phyloP scores from a whole-genome alignment of 441 rosid genomes.

The Brassica balearica region DNA sequence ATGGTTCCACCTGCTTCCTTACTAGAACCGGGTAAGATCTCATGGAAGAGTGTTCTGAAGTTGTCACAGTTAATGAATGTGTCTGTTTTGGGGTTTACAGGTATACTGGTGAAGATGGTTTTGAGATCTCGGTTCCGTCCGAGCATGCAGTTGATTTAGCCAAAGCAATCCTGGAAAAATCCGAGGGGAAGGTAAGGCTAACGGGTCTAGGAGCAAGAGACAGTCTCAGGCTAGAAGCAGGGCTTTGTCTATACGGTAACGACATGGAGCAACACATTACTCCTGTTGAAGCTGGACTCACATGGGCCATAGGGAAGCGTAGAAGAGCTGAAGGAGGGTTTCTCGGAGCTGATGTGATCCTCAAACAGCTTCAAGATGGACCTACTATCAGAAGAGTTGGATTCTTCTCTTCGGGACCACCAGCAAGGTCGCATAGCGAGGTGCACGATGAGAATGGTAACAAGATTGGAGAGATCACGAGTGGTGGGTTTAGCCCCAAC shows the following conservation, averaged over 20 bases:
- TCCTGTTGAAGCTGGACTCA: constrained; percentile 93
- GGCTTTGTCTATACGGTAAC: constrained; percentile 87
- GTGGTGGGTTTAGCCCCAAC: constrained; percentile 80
- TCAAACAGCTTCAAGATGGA: constrained; percentile 85
- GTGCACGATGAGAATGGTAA: constrained; percentile 74
- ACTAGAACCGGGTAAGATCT: constrained; percentile 86
- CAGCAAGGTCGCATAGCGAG: constrained; percentile 93
- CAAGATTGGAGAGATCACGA: constrained; percentile 89
- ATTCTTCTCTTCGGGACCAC: constrained; percentile 82
- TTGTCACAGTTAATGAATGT: too few relatives aligned
- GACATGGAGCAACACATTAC: constrained; percentile 94
- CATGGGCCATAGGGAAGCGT: constrained; percentile 97
- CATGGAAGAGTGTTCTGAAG: background rate
- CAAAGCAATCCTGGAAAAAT: constrained; percentile 89
- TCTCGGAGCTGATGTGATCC: constrained; percentile 85
- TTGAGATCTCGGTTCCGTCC: constrained; percentile 95
- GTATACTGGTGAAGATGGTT: constrained; percentile 97
- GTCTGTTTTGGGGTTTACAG: constrained; percentile 40
- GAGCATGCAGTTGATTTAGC: constrained; percentile 87
- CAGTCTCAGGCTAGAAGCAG: constrained; percentile 96
- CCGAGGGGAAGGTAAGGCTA: constrained; percentile 86
- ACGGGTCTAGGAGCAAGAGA: constrained; percentile 96
- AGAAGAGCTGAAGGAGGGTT: constrained; percentile 95
- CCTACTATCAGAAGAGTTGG: constrained; percentile 88
- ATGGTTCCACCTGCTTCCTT: constrained; percentile 78